Conservation (phyloP, 192 early-diverging fungal genomes). For the Coemansia sp. region DNA sequence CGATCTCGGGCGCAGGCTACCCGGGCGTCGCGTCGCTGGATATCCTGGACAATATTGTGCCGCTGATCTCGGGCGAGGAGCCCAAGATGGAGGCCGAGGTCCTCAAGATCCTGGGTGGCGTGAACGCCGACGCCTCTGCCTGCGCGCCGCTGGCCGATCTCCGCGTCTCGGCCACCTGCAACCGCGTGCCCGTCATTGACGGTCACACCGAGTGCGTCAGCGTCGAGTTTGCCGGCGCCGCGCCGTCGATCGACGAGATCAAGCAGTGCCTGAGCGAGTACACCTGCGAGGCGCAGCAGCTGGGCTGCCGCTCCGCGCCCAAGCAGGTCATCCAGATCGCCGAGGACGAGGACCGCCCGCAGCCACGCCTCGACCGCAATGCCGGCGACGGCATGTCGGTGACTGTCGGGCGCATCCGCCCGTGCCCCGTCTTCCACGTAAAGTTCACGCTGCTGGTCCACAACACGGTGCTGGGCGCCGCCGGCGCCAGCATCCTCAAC, state of each 20-base stretch:
- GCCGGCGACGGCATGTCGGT: slow-evolving; percentile 80
- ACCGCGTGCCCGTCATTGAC: slow-evolving; percentile 94
- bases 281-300: slow-evolving; percentile 71
- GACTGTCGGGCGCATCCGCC: slow-evolving; percentile 84
- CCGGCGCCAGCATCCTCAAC: slow-evolving; percentile 88
- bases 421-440: slow-evolving; percentile 82
- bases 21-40: slow-evolving; percentile 93
- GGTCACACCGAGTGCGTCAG: slow-evolving; percentile 90
- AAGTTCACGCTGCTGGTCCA: slow-evolving; percentile 88
- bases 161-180: slow-evolving; percentile 89
- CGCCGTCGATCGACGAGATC: slow-evolving; percentile 74
- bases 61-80: slow-evolving; percentile 92
- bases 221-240: slow-evolving; percentile 65
- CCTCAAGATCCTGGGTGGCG: slow-evolving; percentile 80
- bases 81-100: slow-evolving; percentile 96
- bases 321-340: slow-evolving; percentile 66
- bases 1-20: slow-evolving; percentile 96
- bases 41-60: slow-evolving; percentile 94
- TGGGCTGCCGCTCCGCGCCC: slow-evolving; percentile 78
- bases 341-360: slow-evolving; percentile 78
- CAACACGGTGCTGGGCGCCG: slow-evolving; percentile 96
- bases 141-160: slow-evolving; percentile 51
- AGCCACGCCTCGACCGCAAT: slow-evolving; percentile 89
- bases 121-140: slow-evolving; percentile 49
- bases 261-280: slow-evolving; percentile 65